phyloP scores from a whole-genome alignment of 768 basidiomycete species.

The Leccinum longicurvipes region DNA sequence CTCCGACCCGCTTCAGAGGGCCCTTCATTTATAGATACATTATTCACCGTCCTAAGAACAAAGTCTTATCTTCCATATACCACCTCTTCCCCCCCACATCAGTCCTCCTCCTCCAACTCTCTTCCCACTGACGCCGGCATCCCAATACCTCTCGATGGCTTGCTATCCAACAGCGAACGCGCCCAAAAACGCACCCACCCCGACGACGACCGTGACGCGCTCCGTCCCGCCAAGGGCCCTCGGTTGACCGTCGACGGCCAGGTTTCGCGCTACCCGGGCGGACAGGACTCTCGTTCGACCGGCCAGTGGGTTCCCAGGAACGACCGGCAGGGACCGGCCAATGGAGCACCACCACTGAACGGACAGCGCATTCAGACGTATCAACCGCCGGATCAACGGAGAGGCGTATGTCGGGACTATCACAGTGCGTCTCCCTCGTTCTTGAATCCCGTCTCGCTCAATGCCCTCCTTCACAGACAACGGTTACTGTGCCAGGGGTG shows the following conservation, averaged over 20 bases:
- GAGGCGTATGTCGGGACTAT: constrained; percentile 87
- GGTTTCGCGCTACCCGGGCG: constrained; percentile 59
- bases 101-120: constrained; percentile 35
- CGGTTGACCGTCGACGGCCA: constrained; percentile 62
- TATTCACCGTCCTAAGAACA: constrained; percentile 81
- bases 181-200: constrained; percentile 64
- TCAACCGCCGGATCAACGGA: constrained; percentile 67
- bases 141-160: constrained; percentile 71
- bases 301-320: constrained; percentile 41
- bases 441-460: constrained; percentile 4
- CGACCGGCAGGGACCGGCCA: constrained; percentile 27
- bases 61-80: constrained; percentile 83
- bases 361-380: constrained; percentile 57
- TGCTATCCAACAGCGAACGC: constrained; percentile 52
- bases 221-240: constrained; percentile 67
- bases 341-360: constrained; percentile 32
- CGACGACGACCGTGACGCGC: constrained; percentile 57
- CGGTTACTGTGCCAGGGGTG: constrained; percentile 88
- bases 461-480: constrained; percentile 52
- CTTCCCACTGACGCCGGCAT: constrained; percentile 58
- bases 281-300: constrained; percentile 37
- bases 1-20: constrained; percentile 46
- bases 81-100: constrained; percentile 38
- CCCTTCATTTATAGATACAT: constrained; percentile 72
- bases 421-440: constrained; percentile 61